Evolutionary conservation across 345 rosid genomes (phyloP).

Genomic region (Rhizophora mangle): DNA sequence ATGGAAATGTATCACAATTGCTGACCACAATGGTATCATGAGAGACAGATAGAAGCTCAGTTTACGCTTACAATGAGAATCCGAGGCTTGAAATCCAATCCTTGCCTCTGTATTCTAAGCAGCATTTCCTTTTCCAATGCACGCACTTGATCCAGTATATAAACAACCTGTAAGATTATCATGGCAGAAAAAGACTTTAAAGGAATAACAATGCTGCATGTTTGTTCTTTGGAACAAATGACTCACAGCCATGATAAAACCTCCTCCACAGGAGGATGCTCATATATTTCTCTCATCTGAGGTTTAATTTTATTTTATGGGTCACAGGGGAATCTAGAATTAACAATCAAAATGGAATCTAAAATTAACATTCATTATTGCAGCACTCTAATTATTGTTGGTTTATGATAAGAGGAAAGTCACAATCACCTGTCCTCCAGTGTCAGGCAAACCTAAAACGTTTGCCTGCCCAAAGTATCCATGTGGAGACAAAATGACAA

Average conservation of each 20-base stretch:
- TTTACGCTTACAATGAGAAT: slow-evolving; percentile 71
- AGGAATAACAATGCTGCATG: neutral
- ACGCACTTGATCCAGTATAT: slow-evolving; percentile 96
- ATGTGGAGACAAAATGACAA: slow-evolving; percentile 91
- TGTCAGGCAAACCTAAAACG: slow-evolving; percentile 97
- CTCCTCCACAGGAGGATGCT: neutral
- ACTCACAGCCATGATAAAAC: neutral
- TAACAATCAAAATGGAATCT: neutral
- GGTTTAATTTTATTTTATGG: neutral
- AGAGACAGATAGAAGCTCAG: neutral
- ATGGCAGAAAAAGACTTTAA: slow-evolving; percentile 3
- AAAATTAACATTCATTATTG: neutral
- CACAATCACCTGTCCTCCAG: slow-evolving; percentile 85
- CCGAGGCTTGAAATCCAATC: slow-evolving; percentile 75
- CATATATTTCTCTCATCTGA: neutral
- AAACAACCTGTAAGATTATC: slow-evolving; percentile 62
- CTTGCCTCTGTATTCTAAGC: slow-evolving; percentile 76
- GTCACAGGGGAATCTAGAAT: neutral
- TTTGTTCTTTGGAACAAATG: neutral
- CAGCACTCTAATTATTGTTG: neutral
- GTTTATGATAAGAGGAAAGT: neutral
- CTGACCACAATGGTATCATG: neutral
- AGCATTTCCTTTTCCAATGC: slow-evolving; percentile 94
- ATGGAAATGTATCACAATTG: slow-evolving; percentile 11
- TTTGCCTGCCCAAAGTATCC: slow-evolving; percentile 99